Evolutionary conservation across 768 basidiomycete genomes (phyloP), one percentile per base, ranked within the genome.

Genomic region (Leccinum boreale): DNA sequence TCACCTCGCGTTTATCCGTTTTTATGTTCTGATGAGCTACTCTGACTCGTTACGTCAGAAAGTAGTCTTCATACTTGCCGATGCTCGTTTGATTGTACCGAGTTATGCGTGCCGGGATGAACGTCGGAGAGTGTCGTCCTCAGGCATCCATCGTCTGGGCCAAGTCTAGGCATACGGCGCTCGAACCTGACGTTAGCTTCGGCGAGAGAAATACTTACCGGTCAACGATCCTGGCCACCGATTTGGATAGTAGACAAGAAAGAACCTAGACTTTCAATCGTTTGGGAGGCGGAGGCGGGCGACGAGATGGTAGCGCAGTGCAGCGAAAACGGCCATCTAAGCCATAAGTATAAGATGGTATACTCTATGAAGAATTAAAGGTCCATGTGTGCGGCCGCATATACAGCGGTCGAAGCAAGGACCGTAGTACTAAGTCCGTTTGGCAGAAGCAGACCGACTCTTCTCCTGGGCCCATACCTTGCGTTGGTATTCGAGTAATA

Each of bases 401-500:
- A 14, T 8, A 24, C 4, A 46, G 11, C 21, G 19, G 7, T 12
- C 21, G 19, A 46, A 23, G 45, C 6, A 23, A 46, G 46, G 15
- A 9, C 15, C 7, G 14, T 26, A 28, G 28, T 26, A 12, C 9
- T 15, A 51, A 8, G 50, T 51, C 50, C 50, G 33, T 51, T 51
- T 51, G 14, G 4, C n/a, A n/a, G 19, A 50, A 12, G 19, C 5
- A 17, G 28, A 15, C 17, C 31, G 31, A 10, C 24, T 31, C 19
- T 51, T 23, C 44, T 48, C 29, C 36, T 49, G 24, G 0, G 61
- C 68, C 87, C 88, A 91, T 5, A 80, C 71, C 69, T 89, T 90
- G 48, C 84, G 82, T 70, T 99, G 96, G 73, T 87, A 98, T 53
- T 90, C 87, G 45, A 98, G 77, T 19, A 99, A 73, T 52, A 98